phyloP scores from a whole-genome alignment of 148 eudicot genomes.

The Vaccinium macrocarpon region DNA sequence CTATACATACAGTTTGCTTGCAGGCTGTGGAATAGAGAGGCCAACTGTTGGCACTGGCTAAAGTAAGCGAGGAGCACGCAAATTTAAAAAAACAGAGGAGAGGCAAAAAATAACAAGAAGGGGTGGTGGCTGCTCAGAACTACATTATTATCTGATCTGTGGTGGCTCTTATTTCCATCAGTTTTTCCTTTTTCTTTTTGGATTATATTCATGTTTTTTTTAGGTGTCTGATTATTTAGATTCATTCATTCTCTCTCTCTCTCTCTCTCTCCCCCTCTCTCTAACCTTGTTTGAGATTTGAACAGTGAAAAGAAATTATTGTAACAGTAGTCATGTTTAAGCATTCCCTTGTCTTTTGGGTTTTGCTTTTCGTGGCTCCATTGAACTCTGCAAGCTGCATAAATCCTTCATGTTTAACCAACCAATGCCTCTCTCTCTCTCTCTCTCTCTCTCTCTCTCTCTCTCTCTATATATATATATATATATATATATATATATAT shows the following conservation, averaged over 20 bases:
- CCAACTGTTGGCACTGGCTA: slow-evolving; percentile 21
- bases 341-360: background rate
- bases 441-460: too few species aligned
- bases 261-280: slow-evolving; percentile 1
- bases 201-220: slow-evolving; percentile 5
- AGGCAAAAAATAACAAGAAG: slow-evolving; percentile 19
- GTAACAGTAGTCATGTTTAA: background rate
- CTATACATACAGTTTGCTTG: slow-evolving; percentile 51
- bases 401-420: background rate
- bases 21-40: slow-evolving; percentile 61
- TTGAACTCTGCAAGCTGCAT: slow-evolving; percentile 5
- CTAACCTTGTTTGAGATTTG: background rate
- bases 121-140: slow-evolving; percentile 44
- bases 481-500: too few species aligned
- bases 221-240: slow-evolving; percentile 30
- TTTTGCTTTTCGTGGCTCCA: slow-evolving; percentile 5
- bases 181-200: background rate
- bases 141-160: slow-evolving; percentile 44
- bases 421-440: slow-evolving; percentile 1
- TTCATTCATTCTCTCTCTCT: slow-evolving; percentile 26
- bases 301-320: background rate
- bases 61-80: background rate
- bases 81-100: background rate
- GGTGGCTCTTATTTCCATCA: slow-evolving; percentile 27
- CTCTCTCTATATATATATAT: too few species aligned